Base-by-base conservation (phyloP, 352 stramenopile genomes). In the Phytophthora hibernalis region DNA sequence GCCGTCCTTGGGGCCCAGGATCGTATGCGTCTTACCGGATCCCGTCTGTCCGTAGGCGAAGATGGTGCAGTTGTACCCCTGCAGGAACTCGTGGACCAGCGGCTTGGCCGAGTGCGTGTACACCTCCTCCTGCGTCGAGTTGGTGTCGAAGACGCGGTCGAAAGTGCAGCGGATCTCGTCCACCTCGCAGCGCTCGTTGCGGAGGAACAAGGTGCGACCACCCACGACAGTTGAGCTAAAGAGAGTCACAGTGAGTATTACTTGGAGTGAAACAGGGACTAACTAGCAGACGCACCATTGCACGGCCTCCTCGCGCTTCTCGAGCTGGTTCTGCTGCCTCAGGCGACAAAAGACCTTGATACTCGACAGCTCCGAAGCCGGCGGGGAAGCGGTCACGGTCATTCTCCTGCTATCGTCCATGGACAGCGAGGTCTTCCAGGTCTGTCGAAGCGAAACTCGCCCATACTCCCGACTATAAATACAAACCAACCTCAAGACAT, bases 41-140 rank as follows among this genome's bases (percentile, higher is more conserved):
- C 94, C 93, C 5, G 91, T 97, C 69, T 97, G 91, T 3, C 91
- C 91, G 66, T 97, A 97, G 22, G 87, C 89, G 54, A 97, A 97
- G 49, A 97, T 95, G 37, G 90, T 97, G 38, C 83, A 93, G 67
- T 93, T 93, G 76, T 82, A 90, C 43, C 85, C 85, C 31, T 89
- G 69, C 10, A 93, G 79, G 35, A 88, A 89, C 5, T 90, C 83
- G 11, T 79, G 71, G 6, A 90, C 78, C 15, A 92, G 74, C 16
- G 79, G 77, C 64, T 90, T 87, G 22, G 83, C 83, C 12, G 81
- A 83, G 70, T 87, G 63, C 21, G 87, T 74, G 63, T 91, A 94
- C 3, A 94, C 82, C 21, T 94, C 78, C 37, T 80, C 58, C 58
- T 94, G 83, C 3, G 61, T 91, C 9, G 83, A 77, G 45, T 85